Evolutionary conservation across 2,329 filamentous ascomycete species (phyloP).

Genomic region (Pseudogymnoascus sp.): DNA sequence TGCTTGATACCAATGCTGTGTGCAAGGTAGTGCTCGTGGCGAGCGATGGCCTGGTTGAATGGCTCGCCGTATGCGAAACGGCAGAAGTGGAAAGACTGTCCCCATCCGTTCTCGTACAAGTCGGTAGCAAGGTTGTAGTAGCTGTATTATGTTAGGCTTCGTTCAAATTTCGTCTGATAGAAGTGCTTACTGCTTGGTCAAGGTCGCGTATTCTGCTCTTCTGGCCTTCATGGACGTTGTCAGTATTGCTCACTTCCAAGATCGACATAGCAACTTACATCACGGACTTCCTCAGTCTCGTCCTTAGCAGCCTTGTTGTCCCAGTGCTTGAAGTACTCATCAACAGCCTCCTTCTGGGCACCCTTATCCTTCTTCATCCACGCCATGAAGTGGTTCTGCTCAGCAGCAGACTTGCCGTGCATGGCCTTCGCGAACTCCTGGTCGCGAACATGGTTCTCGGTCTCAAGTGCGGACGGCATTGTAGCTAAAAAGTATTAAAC

Average conservation of each 20-base stretch:
- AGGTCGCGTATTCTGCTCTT: conserved; percentile 79
- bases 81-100: conserved; percentile 94
- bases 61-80: conserved; percentile 80
- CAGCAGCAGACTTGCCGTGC: conserved; percentile 63
- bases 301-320: conserved; percentile 70
- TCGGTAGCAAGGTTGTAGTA: conserved; percentile 98
- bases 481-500: not conserved
- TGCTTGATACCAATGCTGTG: conserved; percentile 79
- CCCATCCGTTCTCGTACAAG: conserved; percentile 95
- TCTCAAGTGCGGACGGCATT: conserved; percentile 48
- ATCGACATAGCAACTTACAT: conserved; percentile 42
- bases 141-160: conserved; percentile 35
- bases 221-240: conserved; percentile 48
- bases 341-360: conserved; percentile 72
- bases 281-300: conserved; percentile 76
- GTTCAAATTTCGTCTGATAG: not conserved
- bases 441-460: conserved; percentile 77
- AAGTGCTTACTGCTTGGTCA: conserved; percentile 74
- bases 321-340: conserved; percentile 96
- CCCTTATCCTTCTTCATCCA: conserved; percentile 76
- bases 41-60: conserved; percentile 85
- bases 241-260: not conserved
- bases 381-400: conserved; percentile 65
- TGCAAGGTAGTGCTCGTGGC: conserved; percentile 96
- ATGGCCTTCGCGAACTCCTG: conserved; percentile 83